Percentiles rank a stretch among this genome's conserved stretches.
phyloP scores from a whole-genome alignment of 257 asterid species.

The Marsdenia floribunda region DNA sequence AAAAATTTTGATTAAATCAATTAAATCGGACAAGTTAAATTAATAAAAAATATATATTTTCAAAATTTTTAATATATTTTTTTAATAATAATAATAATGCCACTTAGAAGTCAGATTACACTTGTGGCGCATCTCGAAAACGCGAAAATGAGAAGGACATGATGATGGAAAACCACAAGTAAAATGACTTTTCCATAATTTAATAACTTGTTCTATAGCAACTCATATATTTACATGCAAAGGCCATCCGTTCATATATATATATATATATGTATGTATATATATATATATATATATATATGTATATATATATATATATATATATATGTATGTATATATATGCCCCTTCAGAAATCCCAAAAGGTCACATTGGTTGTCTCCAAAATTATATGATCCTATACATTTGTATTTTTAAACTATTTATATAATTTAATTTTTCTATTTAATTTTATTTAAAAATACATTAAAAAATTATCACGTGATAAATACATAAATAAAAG shows the following conservation, averaged over 20 bases:
- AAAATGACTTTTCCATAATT: neutral
- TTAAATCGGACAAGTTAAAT: too few relatives aligned
- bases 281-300: neutral
- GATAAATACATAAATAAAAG: too few relatives aligned
- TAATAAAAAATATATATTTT: too few relatives aligned
- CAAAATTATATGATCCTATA: too few relatives aligned
- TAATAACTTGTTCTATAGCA: neutral
- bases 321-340: neutral
- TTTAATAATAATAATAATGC: too few relatives aligned
- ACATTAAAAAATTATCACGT: too few relatives aligned
- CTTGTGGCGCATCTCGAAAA: neutral
- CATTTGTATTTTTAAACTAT: too few relatives aligned
- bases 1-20: too few relatives aligned
- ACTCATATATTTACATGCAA: neutral
- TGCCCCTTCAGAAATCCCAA: neutral
- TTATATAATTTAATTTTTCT: too few relatives aligned
- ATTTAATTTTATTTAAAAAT: too few relatives aligned
- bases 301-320: neutral
- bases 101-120: neutral
- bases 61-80: too few relatives aligned
- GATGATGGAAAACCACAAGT: neutral
- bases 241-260: neutral
- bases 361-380: neutral
- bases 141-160: neutral
- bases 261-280: neutral